Base-by-base conservation (phyloP, 1,139 yeast species). In the Torulaspora pretoriensis region DNA sequence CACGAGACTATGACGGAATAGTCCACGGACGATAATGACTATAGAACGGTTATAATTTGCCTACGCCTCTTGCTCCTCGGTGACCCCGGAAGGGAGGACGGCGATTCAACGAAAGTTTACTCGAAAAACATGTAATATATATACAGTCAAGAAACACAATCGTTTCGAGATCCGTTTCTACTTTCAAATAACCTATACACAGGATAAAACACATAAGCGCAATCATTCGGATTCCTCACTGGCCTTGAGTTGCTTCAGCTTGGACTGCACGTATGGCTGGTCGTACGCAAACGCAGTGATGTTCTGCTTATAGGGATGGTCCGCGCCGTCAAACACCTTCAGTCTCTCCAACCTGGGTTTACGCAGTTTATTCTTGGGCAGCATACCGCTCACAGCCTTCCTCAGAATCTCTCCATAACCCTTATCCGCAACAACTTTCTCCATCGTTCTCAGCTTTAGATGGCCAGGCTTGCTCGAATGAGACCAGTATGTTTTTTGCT, bases 351-450 rank as follows among this genome's bases (percentile, higher is more conserved):
- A 68, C 64, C 98, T 79, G 24, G 74, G 72, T 59, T 84, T 78
- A 65, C 97, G 78, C 53, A 83, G 77, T 61, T 83, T 81, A 67
- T 92, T 90, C 69, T 88, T 89, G 33, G 98, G 98, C 47, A 92
- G 74, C 99, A 92, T 92, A 48, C 95, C 95, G 54, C 87, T 83
- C 7, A 92, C 98, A 0, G 98, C 97, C 59, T 85, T 78, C 58
- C 69, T 77, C 56, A 92, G 70, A 14, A 89, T 70, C 64, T 90
- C 98, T 14, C 87, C 82, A 57, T 81, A 85, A 9, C 98, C 98
- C 61, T 83, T 82, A 65, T 89, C 83, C 46, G 74, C 79, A 45
- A 80, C 78, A 68, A 90, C 71, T 52, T 78, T 80, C 51, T 81
- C 81, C 95, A 92, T 84, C 19, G 96, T 82, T 40, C 81, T 76